These are phyloP conservation scores for Hypericum androsaemum DNA, from an alignment of 345 rosid species.

Conservation along the genomic window DNA sequence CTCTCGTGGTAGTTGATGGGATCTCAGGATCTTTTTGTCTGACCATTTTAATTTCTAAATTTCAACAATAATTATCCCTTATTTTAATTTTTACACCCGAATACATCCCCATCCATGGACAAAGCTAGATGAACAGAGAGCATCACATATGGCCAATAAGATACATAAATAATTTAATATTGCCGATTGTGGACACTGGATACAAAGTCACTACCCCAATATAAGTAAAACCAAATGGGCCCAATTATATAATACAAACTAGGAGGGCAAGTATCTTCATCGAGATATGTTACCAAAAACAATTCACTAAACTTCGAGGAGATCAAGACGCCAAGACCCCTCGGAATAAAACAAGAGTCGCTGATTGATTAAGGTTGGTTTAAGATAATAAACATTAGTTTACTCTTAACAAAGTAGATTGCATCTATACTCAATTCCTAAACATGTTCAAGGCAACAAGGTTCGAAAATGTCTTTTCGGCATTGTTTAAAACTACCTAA, in stretches of 20 bases:
- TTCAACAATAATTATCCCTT: too few species aligned
- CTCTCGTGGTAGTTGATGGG: too few species aligned
- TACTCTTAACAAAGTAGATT: constrained; percentile 6
- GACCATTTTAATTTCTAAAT: too few species aligned
- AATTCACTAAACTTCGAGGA: constrained; percentile 23
- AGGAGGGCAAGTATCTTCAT: constrained; percentile 16
- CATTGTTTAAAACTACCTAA: constrained; percentile 3
- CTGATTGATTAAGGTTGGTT: constrained; percentile 13
- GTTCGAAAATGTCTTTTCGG: constrained; percentile 6
- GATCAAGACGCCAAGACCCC: constrained; percentile 36
- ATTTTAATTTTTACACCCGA: too few species aligned
- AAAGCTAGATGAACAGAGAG: too few species aligned
- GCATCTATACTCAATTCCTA: constrained; percentile 10
- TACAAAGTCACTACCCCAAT: not conserved
- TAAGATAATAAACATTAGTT: constrained; percentile 19
- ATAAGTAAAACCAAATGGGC: too few species aligned
- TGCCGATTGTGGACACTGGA: too few species aligned
- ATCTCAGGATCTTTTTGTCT: too few species aligned
- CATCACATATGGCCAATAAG: too few species aligned
- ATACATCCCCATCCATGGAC: too few species aligned
- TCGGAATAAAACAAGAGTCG: constrained; percentile 1
- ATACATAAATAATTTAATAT: too few species aligned
- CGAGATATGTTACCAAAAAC: constrained; percentile 1
- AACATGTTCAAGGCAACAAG: constrained; percentile 11
- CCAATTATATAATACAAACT: constrained; percentile 5